These are phyloP conservation scores for Blumeriella jaapii DNA, from an alignment of 2,329 filamentous ascomycete genomes.

Conservation along the genomic window DNA sequence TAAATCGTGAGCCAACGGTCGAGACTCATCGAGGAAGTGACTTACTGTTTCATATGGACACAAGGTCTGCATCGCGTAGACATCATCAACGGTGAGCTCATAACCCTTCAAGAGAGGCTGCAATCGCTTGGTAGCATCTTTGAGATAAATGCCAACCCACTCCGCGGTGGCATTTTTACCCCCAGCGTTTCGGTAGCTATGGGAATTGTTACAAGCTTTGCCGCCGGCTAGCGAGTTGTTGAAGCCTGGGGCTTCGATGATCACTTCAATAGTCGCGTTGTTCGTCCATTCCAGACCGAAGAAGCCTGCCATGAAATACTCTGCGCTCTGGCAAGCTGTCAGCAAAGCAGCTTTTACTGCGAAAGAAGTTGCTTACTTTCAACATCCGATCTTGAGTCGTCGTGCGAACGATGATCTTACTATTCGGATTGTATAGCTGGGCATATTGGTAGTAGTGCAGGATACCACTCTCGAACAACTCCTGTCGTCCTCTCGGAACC, in stretches of 20 bases:
- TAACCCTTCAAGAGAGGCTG: slow-evolving; percentile 41
- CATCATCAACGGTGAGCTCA: slow-evolving; percentile 53
- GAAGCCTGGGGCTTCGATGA: slow-evolving; percentile 50
- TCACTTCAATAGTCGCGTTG: slow-evolving; percentile 60
- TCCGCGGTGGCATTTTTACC: slow-evolving; percentile 41
- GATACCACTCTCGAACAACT: slow-evolving; percentile 60
- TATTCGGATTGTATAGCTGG: slow-evolving; percentile 56
- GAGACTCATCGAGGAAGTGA: background rate
- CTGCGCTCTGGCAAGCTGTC: slow-evolving; percentile 34
- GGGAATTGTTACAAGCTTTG: slow-evolving; percentile 52
- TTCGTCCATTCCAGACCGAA: slow-evolving; percentile 65
- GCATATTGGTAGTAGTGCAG: slow-evolving; percentile 50
- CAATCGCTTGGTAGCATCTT: slow-evolving; percentile 50
- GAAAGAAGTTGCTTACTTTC: slow-evolving; percentile 33
- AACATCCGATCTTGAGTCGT: slow-evolving; percentile 71
- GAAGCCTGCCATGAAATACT: slow-evolving; percentile 70
- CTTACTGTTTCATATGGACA: slow-evolving; percentile 62
- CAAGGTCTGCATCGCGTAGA: slow-evolving; percentile 57
- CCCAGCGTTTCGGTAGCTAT: slow-evolving; percentile 32
- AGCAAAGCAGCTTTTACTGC: background rate
- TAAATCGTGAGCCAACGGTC: slow-evolving; percentile 7
- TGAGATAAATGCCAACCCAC: slow-evolving; percentile 56
- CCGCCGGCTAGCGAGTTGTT: slow-evolving; percentile 65
- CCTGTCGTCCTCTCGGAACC: slow-evolving; percentile 60
- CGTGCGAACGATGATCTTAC: slow-evolving; percentile 62